Percentiles rank a stretch among this genome's conserved stretches.
These are phyloP conservation scores for Phytophthora boehmeriae DNA, from an alignment of 352 stramenopile species.

Conservation along the genomic window DNA sequence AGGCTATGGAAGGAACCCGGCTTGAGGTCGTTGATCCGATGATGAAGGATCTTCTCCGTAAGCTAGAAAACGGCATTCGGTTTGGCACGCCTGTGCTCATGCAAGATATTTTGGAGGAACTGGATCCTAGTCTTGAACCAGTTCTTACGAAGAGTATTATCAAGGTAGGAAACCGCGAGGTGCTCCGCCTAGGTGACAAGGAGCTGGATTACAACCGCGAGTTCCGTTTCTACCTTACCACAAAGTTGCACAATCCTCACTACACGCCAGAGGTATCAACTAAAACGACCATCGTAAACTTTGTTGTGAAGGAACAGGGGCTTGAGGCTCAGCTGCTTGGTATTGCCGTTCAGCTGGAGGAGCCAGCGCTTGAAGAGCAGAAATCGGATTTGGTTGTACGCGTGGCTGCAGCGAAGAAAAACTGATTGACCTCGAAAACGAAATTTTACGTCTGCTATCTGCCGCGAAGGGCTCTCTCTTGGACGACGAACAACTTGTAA, in stretches of 20 bases:
- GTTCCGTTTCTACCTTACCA: conserved; percentile 97
- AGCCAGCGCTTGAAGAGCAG: conserved; percentile 94
- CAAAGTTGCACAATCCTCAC: conserved; percentile 96
- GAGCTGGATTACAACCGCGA: conserved; percentile 95
- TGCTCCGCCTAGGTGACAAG: conserved; percentile 95
- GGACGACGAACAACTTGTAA: conserved; percentile 94
- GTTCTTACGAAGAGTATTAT: conserved; percentile 95
- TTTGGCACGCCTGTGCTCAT: conserved; percentile 94
- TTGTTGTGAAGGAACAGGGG: conserved; percentile 95
- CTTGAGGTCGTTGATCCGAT: conserved; percentile 95
- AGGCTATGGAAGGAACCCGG: conserved; percentile 89
- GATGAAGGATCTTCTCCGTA: conserved; percentile 94
- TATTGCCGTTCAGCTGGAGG: conserved; percentile 94
- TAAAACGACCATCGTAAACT: conserved; percentile 97
- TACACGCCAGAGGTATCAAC: conserved; percentile 96
- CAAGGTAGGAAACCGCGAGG: conserved; percentile 92
- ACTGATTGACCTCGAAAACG: conserved; percentile 95
- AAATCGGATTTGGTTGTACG: conserved; percentile 92
- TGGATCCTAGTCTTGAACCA: conserved; percentile 94
- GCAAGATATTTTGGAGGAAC: conserved; percentile 95
- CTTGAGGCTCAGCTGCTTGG: conserved; percentile 94
- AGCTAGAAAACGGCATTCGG: conserved; percentile 94
- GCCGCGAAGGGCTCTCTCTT: conserved; percentile 93
- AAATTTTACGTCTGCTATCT: conserved; percentile 93
- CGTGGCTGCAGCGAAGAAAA: conserved; percentile 95